phyloP scores from a whole-genome alignment of 1,139 yeast species.

The Candida buenavistaensis region DNA sequence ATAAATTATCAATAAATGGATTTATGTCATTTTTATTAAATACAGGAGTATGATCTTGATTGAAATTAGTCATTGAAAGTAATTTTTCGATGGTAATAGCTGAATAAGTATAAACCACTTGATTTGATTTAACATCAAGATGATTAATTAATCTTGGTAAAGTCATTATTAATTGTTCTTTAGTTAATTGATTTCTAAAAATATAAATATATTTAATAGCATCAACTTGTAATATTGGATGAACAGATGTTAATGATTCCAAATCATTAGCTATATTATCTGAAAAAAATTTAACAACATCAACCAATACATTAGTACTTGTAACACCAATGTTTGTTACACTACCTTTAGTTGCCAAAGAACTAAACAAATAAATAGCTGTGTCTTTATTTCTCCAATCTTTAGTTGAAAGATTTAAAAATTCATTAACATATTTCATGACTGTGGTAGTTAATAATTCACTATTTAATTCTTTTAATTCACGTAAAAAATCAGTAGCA shows the following conservation, averaged over 20 bases:
- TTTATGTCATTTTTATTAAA: conserved; percentile 72
- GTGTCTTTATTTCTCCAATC: conserved; percentile 86
- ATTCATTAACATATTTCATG: conserved; percentile 71
- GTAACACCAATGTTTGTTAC: conserved; percentile 87
- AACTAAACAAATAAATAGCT: conserved; percentile 81
- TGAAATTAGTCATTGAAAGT: conserved; percentile 67
- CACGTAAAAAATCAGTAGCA: conserved; percentile 86
- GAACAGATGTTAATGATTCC: conserved; percentile 44
- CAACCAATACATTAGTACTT: conserved; percentile 78
- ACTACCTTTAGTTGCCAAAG: conserved; percentile 88
- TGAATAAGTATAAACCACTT: conserved; percentile 89
- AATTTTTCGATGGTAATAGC: conserved; percentile 91
- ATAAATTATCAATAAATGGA: conserved; percentile 47
- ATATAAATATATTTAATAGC: conserved; percentile 88
- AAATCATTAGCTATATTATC: conserved; percentile 82
- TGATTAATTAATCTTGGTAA: conserved; percentile 80
- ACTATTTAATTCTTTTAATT: conserved; percentile 79
- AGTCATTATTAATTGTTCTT: conserved; percentile 75
- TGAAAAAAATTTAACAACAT: conserved; percentile 83
- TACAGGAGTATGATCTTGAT: conserved; percentile 47
- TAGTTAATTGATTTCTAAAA: conserved; percentile 90
- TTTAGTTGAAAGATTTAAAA: conserved; percentile 53
- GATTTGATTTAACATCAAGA: conserved; percentile 53
- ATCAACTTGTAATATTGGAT: conserved; percentile 83
- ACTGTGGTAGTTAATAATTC: conserved; percentile 72